A percentile compares a stretch with the other conserved stretches of the same genome.
These are phyloP conservation scores for Paraphaeosphaeria minitans DNA, from an alignment of 2,329 filamentous ascomycete species.

Conservation along the genomic window DNA sequence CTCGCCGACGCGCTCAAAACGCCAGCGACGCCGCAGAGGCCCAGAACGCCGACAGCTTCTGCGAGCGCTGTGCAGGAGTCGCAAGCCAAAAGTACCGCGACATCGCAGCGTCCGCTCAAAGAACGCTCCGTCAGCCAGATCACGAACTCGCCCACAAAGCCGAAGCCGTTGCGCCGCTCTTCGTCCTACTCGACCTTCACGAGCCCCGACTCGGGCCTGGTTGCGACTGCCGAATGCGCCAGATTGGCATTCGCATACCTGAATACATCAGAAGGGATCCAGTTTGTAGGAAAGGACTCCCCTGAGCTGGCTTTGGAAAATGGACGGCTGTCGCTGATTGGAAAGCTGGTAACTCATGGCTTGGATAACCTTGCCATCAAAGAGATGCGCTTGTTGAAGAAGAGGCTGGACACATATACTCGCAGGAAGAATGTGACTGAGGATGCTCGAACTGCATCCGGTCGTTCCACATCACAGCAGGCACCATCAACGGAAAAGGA, in stretches of 20 bases:
- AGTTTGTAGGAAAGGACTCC: constrained; percentile 59
- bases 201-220: constrained; percentile 42
- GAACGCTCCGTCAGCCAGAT: constrained; percentile 66
- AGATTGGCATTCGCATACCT: constrained; percentile 70
- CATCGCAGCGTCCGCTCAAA: constrained; percentile 66
- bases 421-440: constrained; percentile 16
- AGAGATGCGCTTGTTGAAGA: constrained; percentile 70
- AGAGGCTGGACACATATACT: constrained; percentile 57
- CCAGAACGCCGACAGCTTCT: constrained; percentile 24
- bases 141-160: constrained; percentile 57
- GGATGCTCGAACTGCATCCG: neutral
- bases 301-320: constrained; percentile 72
- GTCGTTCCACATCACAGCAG: constrained; percentile 36
- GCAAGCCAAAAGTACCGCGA: constrained; percentile 22
- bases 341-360: constrained; percentile 67
- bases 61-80: constrained; percentile 30
- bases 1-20: constrained; percentile 70
- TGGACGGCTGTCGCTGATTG: constrained; percentile 72
- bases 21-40: constrained; percentile 22
- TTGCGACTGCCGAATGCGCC: constrained; percentile 71
- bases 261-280: constrained; percentile 59
- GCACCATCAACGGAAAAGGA: constrained; percentile 44
- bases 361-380: constrained; percentile 71
- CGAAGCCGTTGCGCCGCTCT: constrained; percentile 39
- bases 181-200: constrained; percentile 42